These are phyloP conservation scores for Citrus mangshanensis DNA, from an alignment of 345 rosid species.

Conservation along the genomic window DNA sequence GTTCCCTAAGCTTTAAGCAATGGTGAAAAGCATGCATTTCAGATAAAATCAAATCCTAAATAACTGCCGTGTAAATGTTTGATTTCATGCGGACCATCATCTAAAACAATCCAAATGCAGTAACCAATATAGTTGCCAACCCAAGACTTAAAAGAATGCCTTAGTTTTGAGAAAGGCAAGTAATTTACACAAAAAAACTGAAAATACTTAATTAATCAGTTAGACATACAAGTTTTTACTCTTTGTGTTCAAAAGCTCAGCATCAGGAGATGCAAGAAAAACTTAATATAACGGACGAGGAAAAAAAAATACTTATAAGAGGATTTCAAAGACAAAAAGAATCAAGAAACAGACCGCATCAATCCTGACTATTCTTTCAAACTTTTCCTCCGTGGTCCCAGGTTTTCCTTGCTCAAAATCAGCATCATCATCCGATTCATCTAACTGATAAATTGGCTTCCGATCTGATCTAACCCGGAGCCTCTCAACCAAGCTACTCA, in stretches of 20 bases:
- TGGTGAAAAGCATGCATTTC: neutral
- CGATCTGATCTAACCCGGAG: conserved; percentile 83
- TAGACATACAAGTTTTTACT: neutral
- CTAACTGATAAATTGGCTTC: conserved; percentile 80
- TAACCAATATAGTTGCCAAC: neutral
- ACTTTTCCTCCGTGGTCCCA: conserved; percentile 45
- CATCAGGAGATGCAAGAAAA: neutral
- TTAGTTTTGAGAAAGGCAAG: neutral
- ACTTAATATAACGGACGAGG: neutral
- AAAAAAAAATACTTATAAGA: neutral
- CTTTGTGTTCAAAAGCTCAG: neutral
- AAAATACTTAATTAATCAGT: neutral
- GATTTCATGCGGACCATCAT: neutral
- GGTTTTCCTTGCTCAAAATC: conserved; percentile 57
- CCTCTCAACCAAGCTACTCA: conserved; percentile 99
- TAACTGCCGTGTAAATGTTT: neutral
- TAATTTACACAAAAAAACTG: neutral
- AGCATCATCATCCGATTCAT: conserved; percentile 92
- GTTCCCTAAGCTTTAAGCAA: neutral
- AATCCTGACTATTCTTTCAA: conserved; percentile 71
- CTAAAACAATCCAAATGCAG: conserved; percentile 3
- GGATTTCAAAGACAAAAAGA: conserved; percentile 1
- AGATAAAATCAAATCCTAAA: neutral
- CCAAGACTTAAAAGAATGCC: neutral
- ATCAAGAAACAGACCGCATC: conserved; percentile 64